Evolutionary conservation across 2,329 filamentous ascomycete species (phyloP).

Genomic region (Alternaria triticina): DNA sequence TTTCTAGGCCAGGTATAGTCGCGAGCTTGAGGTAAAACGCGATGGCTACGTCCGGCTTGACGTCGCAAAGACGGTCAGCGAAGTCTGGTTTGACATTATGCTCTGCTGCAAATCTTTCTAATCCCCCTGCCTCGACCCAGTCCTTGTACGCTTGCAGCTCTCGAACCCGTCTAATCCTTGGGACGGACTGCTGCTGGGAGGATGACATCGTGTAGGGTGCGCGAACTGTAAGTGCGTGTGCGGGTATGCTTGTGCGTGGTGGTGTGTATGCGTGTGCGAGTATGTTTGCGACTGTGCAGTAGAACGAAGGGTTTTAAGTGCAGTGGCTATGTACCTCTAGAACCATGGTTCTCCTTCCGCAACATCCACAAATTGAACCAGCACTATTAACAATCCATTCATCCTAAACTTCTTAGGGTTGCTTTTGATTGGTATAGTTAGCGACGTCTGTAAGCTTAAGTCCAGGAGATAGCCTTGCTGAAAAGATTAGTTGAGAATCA

Average conservation of each 20-base stretch:
- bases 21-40: background rate
- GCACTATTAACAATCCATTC: background rate
- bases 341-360: background rate
- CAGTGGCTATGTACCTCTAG: background rate
- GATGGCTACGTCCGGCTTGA: background rate
- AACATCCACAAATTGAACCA: background rate
- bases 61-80: background rate
- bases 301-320: background rate
- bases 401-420: background rate
- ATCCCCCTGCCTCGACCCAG: background rate
- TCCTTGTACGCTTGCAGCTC: background rate
- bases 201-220: background rate
- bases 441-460: too few relatives aligned
- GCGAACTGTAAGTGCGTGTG: background rate
- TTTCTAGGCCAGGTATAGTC: background rate
- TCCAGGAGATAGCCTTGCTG: too few relatives aligned
- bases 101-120: background rate
- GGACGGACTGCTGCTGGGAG: background rate
- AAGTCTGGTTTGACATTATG: background rate
- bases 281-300: background rate
- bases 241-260: background rate
- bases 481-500: too few relatives aligned
- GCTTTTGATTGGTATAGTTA: too few relatives aligned
- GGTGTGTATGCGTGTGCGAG: background rate
- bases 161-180: background rate